Evolutionary conservation across 169 alveolate genomes (phyloP).

Genomic region (Babesia sp.): DNA sequence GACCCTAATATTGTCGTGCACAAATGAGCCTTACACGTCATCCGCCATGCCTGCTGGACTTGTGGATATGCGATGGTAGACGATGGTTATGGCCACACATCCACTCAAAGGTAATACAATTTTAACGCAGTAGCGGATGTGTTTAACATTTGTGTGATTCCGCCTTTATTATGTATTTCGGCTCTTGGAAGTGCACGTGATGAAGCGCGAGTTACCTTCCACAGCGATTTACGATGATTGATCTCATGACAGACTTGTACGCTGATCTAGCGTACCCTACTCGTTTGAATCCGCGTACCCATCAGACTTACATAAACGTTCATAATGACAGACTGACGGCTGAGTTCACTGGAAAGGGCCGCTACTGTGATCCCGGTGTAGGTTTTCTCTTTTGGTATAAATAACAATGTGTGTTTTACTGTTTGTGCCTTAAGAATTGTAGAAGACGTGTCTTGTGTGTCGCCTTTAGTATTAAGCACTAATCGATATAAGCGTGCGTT

Average conservation of each 20-base stretch:
- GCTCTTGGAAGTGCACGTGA: too few relatives aligned
- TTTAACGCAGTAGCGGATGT: too few relatives aligned
- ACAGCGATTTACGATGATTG: slow-evolving; percentile 8
- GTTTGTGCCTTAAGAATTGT: background rate
- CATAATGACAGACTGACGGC: slow-evolving; percentile 57
- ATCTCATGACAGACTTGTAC: slow-evolving; percentile 6
- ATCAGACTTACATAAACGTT: slow-evolving; percentile 61
- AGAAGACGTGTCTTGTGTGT: too few relatives aligned
- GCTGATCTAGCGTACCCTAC: slow-evolving; percentile 49
- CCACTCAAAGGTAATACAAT: too few relatives aligned
- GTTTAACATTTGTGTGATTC: too few relatives aligned
- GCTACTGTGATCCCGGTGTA: slow-evolving; percentile 74
- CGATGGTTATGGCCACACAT: too few relatives aligned
- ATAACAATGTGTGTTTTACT: background rate
- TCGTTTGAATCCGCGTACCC: slow-evolving; percentile 36
- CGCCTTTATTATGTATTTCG: too few relatives aligned
- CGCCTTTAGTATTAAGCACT: background rate
- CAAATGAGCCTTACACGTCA: too few relatives aligned
- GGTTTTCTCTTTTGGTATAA: background rate
- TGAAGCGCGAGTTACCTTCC: too few relatives aligned
- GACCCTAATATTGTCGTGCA: too few relatives aligned
- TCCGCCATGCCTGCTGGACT: too few relatives aligned
- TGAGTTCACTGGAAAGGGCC: slow-evolving; percentile 64
- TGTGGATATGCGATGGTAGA: too few relatives aligned
- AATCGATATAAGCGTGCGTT: background rate